Conservation (phyloP, 805 yeast species). For the Millerozyma acaciae region DNA sequence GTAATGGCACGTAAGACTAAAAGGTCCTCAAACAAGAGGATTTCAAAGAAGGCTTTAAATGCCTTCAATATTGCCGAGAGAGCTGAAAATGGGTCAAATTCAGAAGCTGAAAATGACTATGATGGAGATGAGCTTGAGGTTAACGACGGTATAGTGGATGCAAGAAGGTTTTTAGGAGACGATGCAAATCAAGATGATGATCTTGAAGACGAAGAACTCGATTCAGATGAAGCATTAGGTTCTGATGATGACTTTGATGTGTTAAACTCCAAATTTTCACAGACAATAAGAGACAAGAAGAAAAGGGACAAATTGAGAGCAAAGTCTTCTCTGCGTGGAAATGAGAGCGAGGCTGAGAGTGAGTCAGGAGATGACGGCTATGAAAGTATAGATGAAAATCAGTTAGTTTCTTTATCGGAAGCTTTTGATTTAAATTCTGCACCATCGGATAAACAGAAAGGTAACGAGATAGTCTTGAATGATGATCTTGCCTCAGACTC, state of each 20-base stretch:
- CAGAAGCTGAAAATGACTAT: conserved; percentile 13
- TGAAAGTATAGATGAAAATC: conserved; percentile 70
- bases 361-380: conserved; percentile 57
- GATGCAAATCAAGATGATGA: conserved; percentile 21
- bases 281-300: conserved; percentile 57
- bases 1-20: conserved; percentile 17
- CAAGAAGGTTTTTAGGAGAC: conserved; percentile 28
- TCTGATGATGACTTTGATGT: conserved; percentile 70
- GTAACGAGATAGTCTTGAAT: conserved; percentile 23
- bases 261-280: conserved; percentile 63
- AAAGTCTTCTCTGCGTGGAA: conserved; percentile 22
- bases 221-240: conserved; percentile 86
- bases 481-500: conserved; percentile 30
- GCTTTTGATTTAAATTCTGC: conserved; percentile 82
- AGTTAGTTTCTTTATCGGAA: conserved; percentile 74
- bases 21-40: conserved; percentile 26
- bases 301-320: conserved; percentile 32
- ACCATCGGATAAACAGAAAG: conserved; percentile 28
- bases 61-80: conserved; percentile 45
- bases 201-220: conserved; percentile 63
- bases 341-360: conserved; percentile 26
- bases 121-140: conserved; percentile 25
- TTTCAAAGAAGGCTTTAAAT: conserved; percentile 35
- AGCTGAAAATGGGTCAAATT: conserved; percentile 22
- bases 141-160: conserved; percentile 39